phyloP scores from a whole-genome alignment of 2,329 filamentous ascomycete species.

The Arthrobotrys sphaeroides region DNA sequence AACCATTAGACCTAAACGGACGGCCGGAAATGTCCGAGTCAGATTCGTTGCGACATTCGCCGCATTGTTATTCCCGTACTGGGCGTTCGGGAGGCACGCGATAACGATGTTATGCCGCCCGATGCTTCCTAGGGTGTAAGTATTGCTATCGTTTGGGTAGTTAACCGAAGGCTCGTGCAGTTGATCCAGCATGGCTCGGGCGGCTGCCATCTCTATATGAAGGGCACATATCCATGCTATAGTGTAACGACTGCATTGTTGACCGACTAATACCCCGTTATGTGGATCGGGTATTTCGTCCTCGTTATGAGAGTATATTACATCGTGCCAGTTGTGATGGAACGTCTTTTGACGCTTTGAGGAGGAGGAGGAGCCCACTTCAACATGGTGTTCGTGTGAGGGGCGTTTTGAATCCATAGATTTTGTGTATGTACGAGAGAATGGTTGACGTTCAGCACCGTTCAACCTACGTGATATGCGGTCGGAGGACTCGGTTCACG shows the following conservation, averaged over 20 bases:
- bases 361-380: too few relatives aligned
- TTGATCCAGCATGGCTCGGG: conserved; percentile 57
- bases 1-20: conserved; percentile 55
- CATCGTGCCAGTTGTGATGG: too few relatives aligned
- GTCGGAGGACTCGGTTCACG: too few relatives aligned
- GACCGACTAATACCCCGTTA: too few relatives aligned
- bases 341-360: too few relatives aligned
- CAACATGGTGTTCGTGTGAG: too few relatives aligned
- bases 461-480: too few relatives aligned
- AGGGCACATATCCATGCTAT: conserved; percentile 56
- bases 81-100: conserved; percentile 59
- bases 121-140: conserved; percentile 58
- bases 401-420: too few relatives aligned
- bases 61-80: conserved; percentile 60
- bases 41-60: conserved; percentile 60
- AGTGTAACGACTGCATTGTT: conserved; percentile 21
- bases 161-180: conserved; percentile 33
- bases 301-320: too few relatives aligned
- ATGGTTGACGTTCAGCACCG: too few relatives aligned
- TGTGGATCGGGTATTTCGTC: too few relatives aligned
- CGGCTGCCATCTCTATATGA: conserved; percentile 52
- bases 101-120: conserved; percentile 60
- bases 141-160: conserved; percentile 54
- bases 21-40: conserved; percentile 58
- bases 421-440: too few relatives aligned